A percentile compares a stretch with the other conserved stretches of the same genome.
Evolutionary conservation across 129 eudicot species (phyloP).

Genomic region (Daucus carota): DH1_v3.0 NC_030389.2:13016501-13017000

Average conservation of each 20-base stretch:
- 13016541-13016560: too few species aligned
- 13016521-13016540: too few species aligned
- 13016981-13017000: neutral
- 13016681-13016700: too few species aligned
- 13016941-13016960: conserved; percentile 91
- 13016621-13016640: too few species aligned
- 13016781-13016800: neutral
- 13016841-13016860: neutral
- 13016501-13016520: too few species aligned
- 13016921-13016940: conserved; percentile 96
- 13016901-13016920: conserved; percentile 90
- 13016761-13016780: neutral
- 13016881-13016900: conserved; percentile 87
- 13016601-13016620: too few species aligned
- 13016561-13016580: too few species aligned
- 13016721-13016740: too few species aligned
- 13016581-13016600: too few species aligned
- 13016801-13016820: neutral
- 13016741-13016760: neutral
- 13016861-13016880: neutral
- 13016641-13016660: too few species aligned
- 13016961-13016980: conserved; percentile 30
- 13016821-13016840: neutral
- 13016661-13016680: too few species aligned
- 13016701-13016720: too few species aligned